Percentiles rank a stretch among this genome's conserved stretches.
Evolutionary conservation across 148 eudicot species (phyloP).

Genomic region (Drosera capensis): DNA sequence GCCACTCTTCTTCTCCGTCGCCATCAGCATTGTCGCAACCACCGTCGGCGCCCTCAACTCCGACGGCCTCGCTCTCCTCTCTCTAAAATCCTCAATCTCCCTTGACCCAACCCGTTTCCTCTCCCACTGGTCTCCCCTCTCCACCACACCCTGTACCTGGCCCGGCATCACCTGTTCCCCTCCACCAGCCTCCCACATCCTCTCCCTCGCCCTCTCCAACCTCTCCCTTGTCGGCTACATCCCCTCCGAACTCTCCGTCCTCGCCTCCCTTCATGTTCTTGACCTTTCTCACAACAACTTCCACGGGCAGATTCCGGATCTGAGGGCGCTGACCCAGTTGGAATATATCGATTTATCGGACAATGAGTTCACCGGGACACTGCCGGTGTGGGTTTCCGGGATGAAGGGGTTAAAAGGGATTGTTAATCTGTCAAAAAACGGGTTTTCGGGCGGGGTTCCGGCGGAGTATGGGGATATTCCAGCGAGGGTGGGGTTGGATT

Average conservation of each 20-base stretch:
- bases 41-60: too few relatives aligned
- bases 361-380: slow-evolving; percentile 47
- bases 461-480: slow-evolving; percentile 52
- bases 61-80: slow-evolving; percentile 72
- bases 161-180: slow-evolving; percentile 41
- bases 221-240: slow-evolving; percentile 55
- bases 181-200: slow-evolving; percentile 26
- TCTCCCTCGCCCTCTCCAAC: slow-evolving; percentile 35
- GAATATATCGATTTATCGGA: slow-evolving; percentile 55
- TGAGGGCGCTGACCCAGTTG: too few relatives aligned
- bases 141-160: slow-evolving; percentile 59
- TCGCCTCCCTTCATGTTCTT: slow-evolving; percentile 28
- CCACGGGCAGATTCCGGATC: slow-evolving; percentile 42
- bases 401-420: slow-evolving; percentile 47
- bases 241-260: slow-evolving; percentile 70
- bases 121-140: slow-evolving; percentile 39
- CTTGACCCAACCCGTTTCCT: slow-evolving; percentile 48
- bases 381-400: slow-evolving; percentile 34
- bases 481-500: slow-evolving; percentile 65
- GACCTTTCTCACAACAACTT: slow-evolving; percentile 63
- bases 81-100: slow-evolving; percentile 65
- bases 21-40: too few relatives aligned
- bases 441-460: slow-evolving; percentile 61
- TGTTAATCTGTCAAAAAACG: slow-evolving; percentile 53
- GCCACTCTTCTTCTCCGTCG: slow-evolving; percentile 11